Evolutionary conservation across 306 rosid genomes (phyloP).

Genomic region (Crotalaria pallida): DNA sequence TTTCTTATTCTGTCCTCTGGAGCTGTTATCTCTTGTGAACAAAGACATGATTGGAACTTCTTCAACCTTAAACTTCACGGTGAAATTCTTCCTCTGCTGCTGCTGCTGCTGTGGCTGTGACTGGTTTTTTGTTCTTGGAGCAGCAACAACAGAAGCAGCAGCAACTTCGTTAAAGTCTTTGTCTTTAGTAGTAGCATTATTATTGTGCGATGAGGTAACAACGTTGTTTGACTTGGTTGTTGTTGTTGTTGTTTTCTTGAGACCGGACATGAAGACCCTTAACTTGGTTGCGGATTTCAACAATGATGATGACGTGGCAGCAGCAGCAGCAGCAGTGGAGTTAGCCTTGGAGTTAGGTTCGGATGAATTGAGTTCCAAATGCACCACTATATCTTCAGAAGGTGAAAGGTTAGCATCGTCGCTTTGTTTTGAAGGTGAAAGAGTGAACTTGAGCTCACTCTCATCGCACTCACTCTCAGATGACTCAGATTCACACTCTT

Average conservation of each 20-base stretch:
- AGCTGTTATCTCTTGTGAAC: constrained; percentile 73
- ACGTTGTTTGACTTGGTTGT: constrained; percentile 33
- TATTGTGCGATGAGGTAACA: not conserved
- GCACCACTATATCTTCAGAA: constrained; percentile 49
- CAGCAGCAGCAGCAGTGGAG: constrained; percentile 41
- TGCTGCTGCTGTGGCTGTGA: not conserved
- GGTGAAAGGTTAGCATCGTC: constrained; percentile 61
- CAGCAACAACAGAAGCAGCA: not conserved
- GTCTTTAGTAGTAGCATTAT: not conserved
- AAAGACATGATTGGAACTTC: constrained; percentile 75
- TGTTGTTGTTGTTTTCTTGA: too few relatives aligned
- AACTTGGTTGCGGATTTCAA: constrained; percentile 85
- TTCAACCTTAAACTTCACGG: constrained; percentile 76
- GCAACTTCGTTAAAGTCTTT: constrained; percentile 27
- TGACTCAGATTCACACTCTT: constrained; percentile 11
- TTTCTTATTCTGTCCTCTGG: constrained; percentile 29
- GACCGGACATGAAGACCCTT: constrained; percentile 67
- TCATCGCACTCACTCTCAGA: constrained; percentile 5
- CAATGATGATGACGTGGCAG: constrained; percentile 55
- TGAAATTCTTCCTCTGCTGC: constrained; percentile 41
- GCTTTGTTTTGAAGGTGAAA: constrained; percentile 55
- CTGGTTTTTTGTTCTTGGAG: constrained; percentile 13
- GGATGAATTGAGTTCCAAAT: constrained; percentile 46
- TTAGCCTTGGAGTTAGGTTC: constrained; percentile 54
- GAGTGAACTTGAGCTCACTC: constrained; percentile 58